Evolutionary conservation across 2,329 filamentous ascomycete species (phyloP), one percentile per base, ranked within the genome.

Genomic region (Fusarium mangiferae): DNA sequence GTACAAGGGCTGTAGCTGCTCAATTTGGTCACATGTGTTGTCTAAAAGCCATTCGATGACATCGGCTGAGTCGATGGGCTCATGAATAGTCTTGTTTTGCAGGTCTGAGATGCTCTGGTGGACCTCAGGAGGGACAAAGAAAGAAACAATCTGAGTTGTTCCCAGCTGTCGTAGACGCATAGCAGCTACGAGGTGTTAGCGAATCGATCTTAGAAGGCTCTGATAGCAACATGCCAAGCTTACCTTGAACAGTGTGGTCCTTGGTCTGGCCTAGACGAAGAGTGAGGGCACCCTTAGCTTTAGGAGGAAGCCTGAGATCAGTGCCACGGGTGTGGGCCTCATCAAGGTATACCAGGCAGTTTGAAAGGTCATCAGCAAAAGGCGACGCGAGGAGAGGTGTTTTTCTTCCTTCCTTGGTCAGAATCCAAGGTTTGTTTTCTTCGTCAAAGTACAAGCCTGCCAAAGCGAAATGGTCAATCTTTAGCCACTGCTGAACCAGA

Each of bases 131-230:
- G 90, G 88, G 0, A 88, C 85, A 42, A 90, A 86, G 63, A 91
- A 87, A 12, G 81, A 81, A 2, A 92, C 77, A 0, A 87, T 86
- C 65, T 92, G 90, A 0, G 87, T 87, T 1, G 84, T 83, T 4
- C 80, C 82, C 0, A 93, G 81, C 55, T 91, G 87, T 1, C 91
- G 85, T 2, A 92, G 78, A 62, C 90, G 81, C 90, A 92, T 92
- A 0, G 90, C 90, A 62, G 90, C 90, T 88, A 70, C 38, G 11
- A 26, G 17, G 18, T 17, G 39, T 75, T 39, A 73, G 66, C 39
- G 15, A 46, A 69, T 51, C 30, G 10, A 24, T 12, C 12, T 18
- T 17, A 5, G 10, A 24, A 28, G 22, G 8, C 10, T 11, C 8
- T 24, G 5, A 13, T 13, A 7, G 9, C 22, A 38, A 3, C 13